These are phyloP conservation scores for Boletus pseudo-olivaceus DNA, from an alignment of 768 basidiomycete genomes.

Conservation along the genomic window DNA sequence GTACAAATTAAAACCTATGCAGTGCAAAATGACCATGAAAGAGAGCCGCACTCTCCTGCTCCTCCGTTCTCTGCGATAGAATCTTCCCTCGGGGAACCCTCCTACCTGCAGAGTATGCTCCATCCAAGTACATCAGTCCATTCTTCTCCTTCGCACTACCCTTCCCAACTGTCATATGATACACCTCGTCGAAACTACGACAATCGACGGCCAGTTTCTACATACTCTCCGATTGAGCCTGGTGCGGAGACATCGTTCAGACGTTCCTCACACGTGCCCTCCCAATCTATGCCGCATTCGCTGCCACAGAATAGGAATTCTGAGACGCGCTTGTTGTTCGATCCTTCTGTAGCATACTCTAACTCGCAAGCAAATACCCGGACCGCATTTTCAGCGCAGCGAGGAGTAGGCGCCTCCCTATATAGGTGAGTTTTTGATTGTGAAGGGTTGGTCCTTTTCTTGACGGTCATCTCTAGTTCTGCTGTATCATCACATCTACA, in stretches of 20 bases:
- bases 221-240: constrained; percentile 4
- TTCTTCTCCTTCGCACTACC: constrained; percentile 21
- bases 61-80: constrained; percentile 34
- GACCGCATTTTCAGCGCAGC: constrained; percentile 6
- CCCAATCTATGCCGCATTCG: constrained; percentile 1
- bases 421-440: constrained; percentile 49
- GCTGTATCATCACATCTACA: constrained; percentile 50
- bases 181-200: constrained; percentile 11
- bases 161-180: constrained; percentile 21
- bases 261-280: constrained; percentile 16
- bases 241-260: constrained; percentile 15
- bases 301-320: constrained; percentile 2
- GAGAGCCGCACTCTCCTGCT: constrained; percentile 23
- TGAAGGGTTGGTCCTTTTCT: neutral
- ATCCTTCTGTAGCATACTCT: constrained; percentile 48
- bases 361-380: constrained; percentile 12
- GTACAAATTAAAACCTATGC: constrained; percentile 5
- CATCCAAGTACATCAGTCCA: constrained; percentile 21
- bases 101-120: constrained; percentile 28
- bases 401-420: constrained; percentile 37
- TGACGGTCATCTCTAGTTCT: constrained; percentile 36
- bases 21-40: neutral
- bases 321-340: constrained; percentile 33
- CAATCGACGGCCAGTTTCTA: constrained; percentile 4
- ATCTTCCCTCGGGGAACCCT: constrained; percentile 37